These are phyloP conservation scores for Chlorella sorokiniana DNA, from an alignment of 139 green algal species.

Conservation along the genomic window DNA sequence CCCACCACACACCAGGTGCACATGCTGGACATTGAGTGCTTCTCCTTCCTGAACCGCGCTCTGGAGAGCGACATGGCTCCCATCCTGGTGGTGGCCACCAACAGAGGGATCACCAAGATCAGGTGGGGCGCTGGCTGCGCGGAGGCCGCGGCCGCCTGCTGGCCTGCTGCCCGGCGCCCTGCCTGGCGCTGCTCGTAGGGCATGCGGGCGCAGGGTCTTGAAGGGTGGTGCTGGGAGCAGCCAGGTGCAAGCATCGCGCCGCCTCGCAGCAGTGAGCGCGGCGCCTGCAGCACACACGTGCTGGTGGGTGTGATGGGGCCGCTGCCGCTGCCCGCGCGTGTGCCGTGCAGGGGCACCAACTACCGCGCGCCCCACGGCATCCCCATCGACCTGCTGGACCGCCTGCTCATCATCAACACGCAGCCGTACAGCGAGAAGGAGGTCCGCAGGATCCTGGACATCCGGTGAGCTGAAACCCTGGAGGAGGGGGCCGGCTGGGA, in stretches of 20 bases:
- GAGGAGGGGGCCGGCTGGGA: too few species aligned
- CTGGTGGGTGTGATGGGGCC: too few species aligned
- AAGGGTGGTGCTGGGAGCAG: too few species aligned
- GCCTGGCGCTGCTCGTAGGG: too few species aligned
- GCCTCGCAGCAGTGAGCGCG: too few species aligned
- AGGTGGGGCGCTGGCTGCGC: slow-evolving; percentile 5
- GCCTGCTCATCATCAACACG: slow-evolving; percentile 98
- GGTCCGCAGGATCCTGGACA: slow-evolving; percentile 93
- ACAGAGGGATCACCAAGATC: slow-evolving; percentile 97
- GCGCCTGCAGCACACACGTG: too few species aligned
- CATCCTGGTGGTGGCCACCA: slow-evolving; percentile 97
- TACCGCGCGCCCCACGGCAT: slow-evolving; percentile 96
- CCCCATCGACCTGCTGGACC: slow-evolving; percentile 97
- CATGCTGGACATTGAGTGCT: slow-evolving; percentile 99
- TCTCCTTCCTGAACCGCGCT: slow-evolving; percentile 97
- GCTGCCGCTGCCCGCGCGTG: neutral
- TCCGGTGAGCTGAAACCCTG: slow-evolving; percentile 82
- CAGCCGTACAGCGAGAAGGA: slow-evolving; percentile 93
- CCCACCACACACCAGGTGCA: slow-evolving; percentile 74
- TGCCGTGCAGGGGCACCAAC: slow-evolving; percentile 81
- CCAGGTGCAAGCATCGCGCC: too few species aligned
- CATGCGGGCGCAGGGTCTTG: too few species aligned
- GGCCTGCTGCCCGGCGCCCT: too few species aligned
- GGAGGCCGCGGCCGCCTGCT: neutral
- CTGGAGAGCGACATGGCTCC: slow-evolving; percentile 98